phyloP scores from a whole-genome alignment of 2,329 filamentous ascomycete genomes.

The Arthroderma sp. region DNA sequence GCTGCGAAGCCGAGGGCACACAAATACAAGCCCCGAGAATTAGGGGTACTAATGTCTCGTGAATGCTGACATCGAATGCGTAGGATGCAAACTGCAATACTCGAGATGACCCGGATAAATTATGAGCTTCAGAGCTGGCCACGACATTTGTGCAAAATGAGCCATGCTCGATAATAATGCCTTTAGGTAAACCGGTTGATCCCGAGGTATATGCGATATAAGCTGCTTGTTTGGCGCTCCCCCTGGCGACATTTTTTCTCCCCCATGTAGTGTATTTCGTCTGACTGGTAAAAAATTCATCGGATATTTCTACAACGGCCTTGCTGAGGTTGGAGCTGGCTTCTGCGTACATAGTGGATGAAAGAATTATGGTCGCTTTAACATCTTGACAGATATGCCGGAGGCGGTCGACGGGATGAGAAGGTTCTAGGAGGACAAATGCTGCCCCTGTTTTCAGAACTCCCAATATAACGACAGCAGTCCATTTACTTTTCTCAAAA shows the following conservation, averaged over 20 bases:
- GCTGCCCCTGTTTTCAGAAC: conserved; percentile 11
- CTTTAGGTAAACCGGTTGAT: conserved; percentile 38
- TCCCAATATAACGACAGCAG: conserved; percentile 9
- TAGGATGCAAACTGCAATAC: conserved; percentile 67
- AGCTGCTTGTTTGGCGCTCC: neutral
- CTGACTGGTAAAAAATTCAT: neutral
- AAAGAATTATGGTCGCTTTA: conserved; percentile 1
- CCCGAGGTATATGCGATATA: conserved; percentile 37
- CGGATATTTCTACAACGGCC: neutral
- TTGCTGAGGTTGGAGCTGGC: neutral
- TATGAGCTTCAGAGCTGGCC: neutral
- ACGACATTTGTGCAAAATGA: neutral
- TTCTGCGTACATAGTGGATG: neutral
- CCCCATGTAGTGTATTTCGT: neutral
- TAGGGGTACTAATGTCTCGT: neutral
- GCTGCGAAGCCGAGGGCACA: conserved; percentile 1
- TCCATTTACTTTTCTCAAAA: conserved; percentile 12
- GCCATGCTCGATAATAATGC: conserved; percentile 29
- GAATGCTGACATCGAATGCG: conserved; percentile 55
- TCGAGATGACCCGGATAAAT: neutral
- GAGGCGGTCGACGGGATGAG: conserved; percentile 6
- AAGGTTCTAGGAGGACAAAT: conserved; percentile 9
- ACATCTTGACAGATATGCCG: neutral
- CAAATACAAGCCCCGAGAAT: conserved; percentile 1
- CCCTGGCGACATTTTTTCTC: neutral